Conservation (phyloP, 768 basidiomycete species). For the Lentinula sp. region DNA sequence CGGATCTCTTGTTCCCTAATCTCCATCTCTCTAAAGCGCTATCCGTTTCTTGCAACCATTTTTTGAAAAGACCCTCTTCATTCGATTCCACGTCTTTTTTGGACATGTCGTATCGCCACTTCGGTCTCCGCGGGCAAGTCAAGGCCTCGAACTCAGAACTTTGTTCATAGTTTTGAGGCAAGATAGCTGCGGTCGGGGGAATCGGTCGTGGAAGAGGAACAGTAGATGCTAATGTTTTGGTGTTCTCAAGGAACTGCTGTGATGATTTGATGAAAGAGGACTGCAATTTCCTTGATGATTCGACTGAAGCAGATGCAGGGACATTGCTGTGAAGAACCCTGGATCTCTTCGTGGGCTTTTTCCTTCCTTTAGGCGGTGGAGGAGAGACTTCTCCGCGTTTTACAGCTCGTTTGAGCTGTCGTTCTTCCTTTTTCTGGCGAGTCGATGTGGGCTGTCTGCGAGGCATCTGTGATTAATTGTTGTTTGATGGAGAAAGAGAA, state of each 20-base stretch:
- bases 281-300: constrained; percentile 47
- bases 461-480: constrained; percentile 12
- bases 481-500: background rate
- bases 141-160: constrained; percentile 14
- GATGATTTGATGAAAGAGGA: constrained; percentile 67
- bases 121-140: constrained; percentile 67
- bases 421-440: constrained; percentile 66
- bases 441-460: constrained; percentile 53
- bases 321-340: background rate
- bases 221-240: constrained; percentile 48
- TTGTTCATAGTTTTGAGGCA: constrained; percentile 19
- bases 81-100: constrained; percentile 89
- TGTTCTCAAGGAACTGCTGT: constrained; percentile 51
- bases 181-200: constrained; percentile 28
- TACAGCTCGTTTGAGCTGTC: constrained; percentile 74
- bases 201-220: constrained; percentile 56
- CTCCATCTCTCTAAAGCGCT: constrained; percentile 48
- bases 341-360: constrained; percentile 12
- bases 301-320: background rate
- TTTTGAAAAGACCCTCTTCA: constrained; percentile 77
- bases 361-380: constrained; percentile 21
- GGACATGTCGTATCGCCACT: constrained; percentile 81
- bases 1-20: constrained; percentile 9
- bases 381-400: constrained; percentile 69
- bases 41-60: constrained; percentile 73